Evolutionary conservation across 495 filamentous ascomycete genomes (phyloP).

Genomic region (Penicillium fimorum): DNA sequence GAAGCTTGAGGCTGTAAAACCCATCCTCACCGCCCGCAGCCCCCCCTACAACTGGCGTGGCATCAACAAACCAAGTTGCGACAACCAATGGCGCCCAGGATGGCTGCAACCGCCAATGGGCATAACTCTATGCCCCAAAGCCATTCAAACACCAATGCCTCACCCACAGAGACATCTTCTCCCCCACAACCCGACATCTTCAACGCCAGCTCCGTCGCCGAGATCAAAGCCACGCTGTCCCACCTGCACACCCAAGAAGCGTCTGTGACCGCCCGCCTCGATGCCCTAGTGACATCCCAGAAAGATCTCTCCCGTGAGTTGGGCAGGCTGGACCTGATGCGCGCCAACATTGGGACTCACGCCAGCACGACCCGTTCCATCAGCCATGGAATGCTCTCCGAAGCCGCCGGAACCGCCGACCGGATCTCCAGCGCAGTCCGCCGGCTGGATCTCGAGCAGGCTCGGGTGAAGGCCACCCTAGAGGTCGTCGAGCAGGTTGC

Average conservation of each 20-base stretch:
- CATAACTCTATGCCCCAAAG: neutral
- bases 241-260: conserved; percentile 74
- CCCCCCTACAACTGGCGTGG: conserved; percentile 21
- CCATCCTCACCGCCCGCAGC: conserved; percentile 34
- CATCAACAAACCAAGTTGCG: conserved; percentile 18
- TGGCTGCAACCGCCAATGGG: conserved; percentile 34
- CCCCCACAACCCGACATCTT: conserved; percentile 51
- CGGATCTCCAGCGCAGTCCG: conserved; percentile 84
- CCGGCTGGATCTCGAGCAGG: conserved; percentile 83
- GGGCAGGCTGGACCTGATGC: conserved; percentile 82
- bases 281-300: conserved; percentile 72
- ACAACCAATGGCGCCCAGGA: conserved; percentile 13
- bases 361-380: conserved; percentile 79
- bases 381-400: conserved; percentile 82
- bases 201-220: conserved; percentile 68
- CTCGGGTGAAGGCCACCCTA: conserved; percentile 82
- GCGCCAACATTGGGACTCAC: conserved; percentile 84
- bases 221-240: conserved; percentile 73
- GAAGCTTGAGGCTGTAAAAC: conserved; percentile 7
- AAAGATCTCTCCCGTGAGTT: conserved; percentile 80
- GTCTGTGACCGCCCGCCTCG: conserved; percentile 68
- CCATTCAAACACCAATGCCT: conserved; percentile 5
- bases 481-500: conserved; percentile 93
- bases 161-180: conserved; percentile 13
- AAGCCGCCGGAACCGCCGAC: conserved; percentile 79